phyloP scores from a whole-genome alignment of 2,329 filamentous ascomycete species.

The Penicillium verrucosum region DNA sequence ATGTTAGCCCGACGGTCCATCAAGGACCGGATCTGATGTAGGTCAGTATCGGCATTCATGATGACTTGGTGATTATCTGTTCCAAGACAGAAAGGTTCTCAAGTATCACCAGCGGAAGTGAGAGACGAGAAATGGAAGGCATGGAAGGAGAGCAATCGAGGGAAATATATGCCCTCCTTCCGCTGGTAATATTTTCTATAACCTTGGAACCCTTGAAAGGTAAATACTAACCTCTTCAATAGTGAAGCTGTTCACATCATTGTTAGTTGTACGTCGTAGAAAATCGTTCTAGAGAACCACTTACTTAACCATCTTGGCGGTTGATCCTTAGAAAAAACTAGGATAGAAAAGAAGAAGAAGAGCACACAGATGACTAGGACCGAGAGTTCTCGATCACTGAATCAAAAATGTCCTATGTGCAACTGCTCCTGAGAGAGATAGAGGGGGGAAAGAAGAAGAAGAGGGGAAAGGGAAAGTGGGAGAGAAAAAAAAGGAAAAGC shows the following conservation, averaged over 20 bases:
- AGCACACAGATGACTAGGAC: constrained; percentile 43
- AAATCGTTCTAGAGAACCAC: constrained; percentile 43
- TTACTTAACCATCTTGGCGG: constrained; percentile 99
- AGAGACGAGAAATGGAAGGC: background rate
- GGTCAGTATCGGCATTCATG: constrained; percentile 7
- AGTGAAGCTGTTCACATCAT: constrained; percentile 71
- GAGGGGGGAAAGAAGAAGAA: constrained; percentile 28
- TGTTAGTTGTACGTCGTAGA: background rate
- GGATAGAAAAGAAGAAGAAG: constrained; percentile 33
- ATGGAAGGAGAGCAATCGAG: background rate
- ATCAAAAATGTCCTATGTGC: constrained; percentile 39
- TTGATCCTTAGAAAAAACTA: constrained; percentile 44
- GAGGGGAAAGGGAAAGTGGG: constrained; percentile 31
- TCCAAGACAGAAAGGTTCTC: background rate
- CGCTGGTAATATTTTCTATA: background rate
- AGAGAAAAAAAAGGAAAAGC: constrained; percentile 28
- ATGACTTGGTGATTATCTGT: constrained; percentile 14
- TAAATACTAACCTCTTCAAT: constrained; percentile 70
- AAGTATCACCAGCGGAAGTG: background rate
- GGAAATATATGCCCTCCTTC: background rate
- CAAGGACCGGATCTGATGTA: constrained; percentile 42
- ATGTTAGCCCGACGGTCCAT: constrained; percentile 59
- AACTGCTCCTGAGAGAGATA: constrained; percentile 37
- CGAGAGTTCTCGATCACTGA: constrained; percentile 45
- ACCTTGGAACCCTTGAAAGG: background rate